Evolutionary conservation across 257 asterid genomes (phyloP), one percentile per base, ranked within the genome.

Genomic region (Hygrophila difformis): DNA sequence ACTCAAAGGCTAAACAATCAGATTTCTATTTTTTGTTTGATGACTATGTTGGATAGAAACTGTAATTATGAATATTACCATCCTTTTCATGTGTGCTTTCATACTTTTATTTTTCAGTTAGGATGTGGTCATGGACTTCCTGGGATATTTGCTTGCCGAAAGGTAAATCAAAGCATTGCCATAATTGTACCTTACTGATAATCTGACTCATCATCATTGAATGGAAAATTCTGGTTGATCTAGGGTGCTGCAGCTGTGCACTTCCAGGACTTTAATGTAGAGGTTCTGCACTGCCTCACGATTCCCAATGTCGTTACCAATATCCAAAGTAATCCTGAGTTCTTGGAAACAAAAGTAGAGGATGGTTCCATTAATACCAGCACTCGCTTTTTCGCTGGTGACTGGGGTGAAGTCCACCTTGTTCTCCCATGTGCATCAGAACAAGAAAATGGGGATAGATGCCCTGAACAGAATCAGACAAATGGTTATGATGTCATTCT

Each of bases 111-210:
- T 44, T 71, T 63, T 62, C 84, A 89, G 98, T 93, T 91, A 38
- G 98, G 98, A 59, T 91, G 98, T 63, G 98, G 98, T 53, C 98
- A 91, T 67, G 98, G 98, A 54, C 96, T 91, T 60, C 98, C 98
- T 42, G 96, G 98, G 39, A 78, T 86, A 23, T 82, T 69, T 62
- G 73, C 92, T 47, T 77, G 86, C 78, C 72, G 71, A 8, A 67
- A 77, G 92, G 98, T 89, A 58, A 56, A 51, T 26, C 6, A 33
- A 33, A 33, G 37, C 37, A 33, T 33, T 3, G 6, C 10, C 1
- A 33, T 9, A 10, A 4, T 5, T 33, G 6, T 18, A 10, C 18
- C 13, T 7, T n/a, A 2, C 16, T 41, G 9, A 54, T 31, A 21
- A 55, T 23, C 50, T 36, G 31, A 40, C 55, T 53, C 31, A 31